A percentile compares a stretch with the other conserved stretches of the same genome.
Conservation (phyloP, 345 rosid genomes). For the Hibiscus mutabilis region DNA sequence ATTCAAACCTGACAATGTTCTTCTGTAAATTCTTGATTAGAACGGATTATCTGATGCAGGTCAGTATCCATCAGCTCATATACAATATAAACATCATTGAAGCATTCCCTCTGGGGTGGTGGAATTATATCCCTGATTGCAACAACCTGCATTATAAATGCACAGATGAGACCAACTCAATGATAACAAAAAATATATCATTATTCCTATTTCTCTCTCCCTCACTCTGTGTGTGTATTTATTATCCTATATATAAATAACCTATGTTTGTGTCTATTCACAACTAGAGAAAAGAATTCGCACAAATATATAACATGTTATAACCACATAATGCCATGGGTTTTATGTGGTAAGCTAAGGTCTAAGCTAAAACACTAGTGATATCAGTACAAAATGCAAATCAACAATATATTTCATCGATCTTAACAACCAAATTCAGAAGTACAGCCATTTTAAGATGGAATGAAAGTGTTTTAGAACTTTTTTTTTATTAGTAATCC, state of each 20-base stretch:
- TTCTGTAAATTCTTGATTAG: conserved; percentile 50
- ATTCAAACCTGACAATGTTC: conserved; percentile 70
- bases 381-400: no score
- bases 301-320: no score
- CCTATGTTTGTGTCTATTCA: no score
- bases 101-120: conserved; percentile 52
- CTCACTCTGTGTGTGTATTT: neutral
- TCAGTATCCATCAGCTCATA: no score
- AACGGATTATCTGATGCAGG: conserved; percentile 41
- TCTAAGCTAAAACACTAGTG: neutral
- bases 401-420: no score
- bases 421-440: no score
- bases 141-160: conserved; percentile 51
- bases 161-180: conserved; percentile 1
- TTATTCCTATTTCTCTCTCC: no score
- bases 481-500: neutral
- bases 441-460: neutral
- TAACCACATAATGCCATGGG: neutral
- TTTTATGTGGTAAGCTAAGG: neutral
- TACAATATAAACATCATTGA: no score
- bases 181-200: neutral
- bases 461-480: neutral
- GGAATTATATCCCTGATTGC: conserved; percentile 38
- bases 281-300: no score
- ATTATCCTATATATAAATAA: neutral